Percentiles rank a stretch among this genome's conserved stretches.
These are phyloP conservation scores for Thelonectria olida DNA, from an alignment of 2,329 filamentous ascomycete genomes.

Conservation along the genomic window DNA sequence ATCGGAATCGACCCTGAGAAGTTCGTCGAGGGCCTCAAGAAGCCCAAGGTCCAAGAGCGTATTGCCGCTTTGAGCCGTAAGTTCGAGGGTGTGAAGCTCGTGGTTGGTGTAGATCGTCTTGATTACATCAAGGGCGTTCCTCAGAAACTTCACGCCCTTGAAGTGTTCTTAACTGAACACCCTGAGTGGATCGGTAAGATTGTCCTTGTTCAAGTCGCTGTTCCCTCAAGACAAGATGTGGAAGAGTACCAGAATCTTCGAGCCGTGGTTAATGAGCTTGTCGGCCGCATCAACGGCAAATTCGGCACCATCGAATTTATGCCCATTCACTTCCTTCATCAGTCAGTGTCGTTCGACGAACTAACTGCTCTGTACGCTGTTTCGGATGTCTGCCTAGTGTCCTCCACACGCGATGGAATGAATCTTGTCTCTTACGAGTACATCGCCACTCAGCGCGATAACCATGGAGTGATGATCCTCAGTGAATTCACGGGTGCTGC, in stretches of 20 bases:
- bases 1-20: constrained; percentile 99
- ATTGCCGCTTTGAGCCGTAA: constrained; percentile 87
- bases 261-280: constrained; percentile 94
- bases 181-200: constrained; percentile 99
- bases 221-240: constrained; percentile 93
- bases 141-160: constrained; percentile 94
- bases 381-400: constrained; percentile 91
- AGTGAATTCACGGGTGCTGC: constrained; percentile 97
- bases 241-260: constrained; percentile 98
- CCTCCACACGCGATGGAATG: constrained; percentile 98
- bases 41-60: constrained; percentile 85
- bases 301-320: constrained; percentile 98
- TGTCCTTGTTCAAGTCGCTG: constrained; percentile 93
- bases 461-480: constrained; percentile 92
- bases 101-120: constrained; percentile 94
- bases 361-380: constrained; percentile 92
- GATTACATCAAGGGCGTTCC: constrained; percentile 99
- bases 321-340: constrained; percentile 98
- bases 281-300: constrained; percentile 95
- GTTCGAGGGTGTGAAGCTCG: constrained; percentile 95
- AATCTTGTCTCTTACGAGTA: constrained; percentile 99
- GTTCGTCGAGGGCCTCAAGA: constrained; percentile 88
- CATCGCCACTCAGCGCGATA: constrained; percentile 90
- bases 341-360: constrained; percentile 94
- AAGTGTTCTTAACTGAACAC: constrained; percentile 96